Evolutionary conservation across 805 yeast genomes (phyloP), one percentile per base, ranked within the genome.

Genomic region (Vanderwaltozyma tropicalis): DNA sequence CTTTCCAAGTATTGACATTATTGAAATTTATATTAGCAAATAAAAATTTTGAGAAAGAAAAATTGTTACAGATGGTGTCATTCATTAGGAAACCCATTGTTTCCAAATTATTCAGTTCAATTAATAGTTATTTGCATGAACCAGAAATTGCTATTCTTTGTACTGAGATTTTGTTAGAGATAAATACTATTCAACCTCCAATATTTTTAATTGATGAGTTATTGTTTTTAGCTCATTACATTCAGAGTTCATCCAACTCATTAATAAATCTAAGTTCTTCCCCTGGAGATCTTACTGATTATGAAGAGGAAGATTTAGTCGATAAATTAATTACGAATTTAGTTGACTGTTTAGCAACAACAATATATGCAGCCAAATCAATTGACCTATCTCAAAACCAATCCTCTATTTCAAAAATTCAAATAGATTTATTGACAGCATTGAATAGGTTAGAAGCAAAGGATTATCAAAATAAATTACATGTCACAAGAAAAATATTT

Each of bases 401-500:
- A 9, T 28, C 21, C 1, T 4, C 27, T 3, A 42, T 45, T 1
- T 34, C 44, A 4, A n/a, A 30, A 18, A 38, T 53, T 3, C 57
- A 53, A 37, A 34, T 24, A 7, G 35, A 35, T 5, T 34, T 54
- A 22, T 32, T 53, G 10, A 31, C 28, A 9, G 15, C 53, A 1
- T 37, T 56, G 15, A 44, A 45, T 7, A 30, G 19, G 7, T 37
- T 53, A 25, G 33, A 32, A 12, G 25, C 34, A 1, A 53, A 52
- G 28, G 39, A 37, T 11, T 50, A 50, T 20, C 40, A 45, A 5
- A 51, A 53, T 32, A 56, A 53, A 31, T 41, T 59, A 20, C 55
- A 57, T 14, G 35, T 48, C 1, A 47, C 53, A 52, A 50, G 63
- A 43, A 42, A 59, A 21, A 31, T 54, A 6, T 28, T 9, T 7